A percentile compares a stretch with the other conserved stretches of the same genome.
Conservation (phyloP, 2,329 filamentous ascomycete species). For the Coniochaeta prunicola region DNA sequence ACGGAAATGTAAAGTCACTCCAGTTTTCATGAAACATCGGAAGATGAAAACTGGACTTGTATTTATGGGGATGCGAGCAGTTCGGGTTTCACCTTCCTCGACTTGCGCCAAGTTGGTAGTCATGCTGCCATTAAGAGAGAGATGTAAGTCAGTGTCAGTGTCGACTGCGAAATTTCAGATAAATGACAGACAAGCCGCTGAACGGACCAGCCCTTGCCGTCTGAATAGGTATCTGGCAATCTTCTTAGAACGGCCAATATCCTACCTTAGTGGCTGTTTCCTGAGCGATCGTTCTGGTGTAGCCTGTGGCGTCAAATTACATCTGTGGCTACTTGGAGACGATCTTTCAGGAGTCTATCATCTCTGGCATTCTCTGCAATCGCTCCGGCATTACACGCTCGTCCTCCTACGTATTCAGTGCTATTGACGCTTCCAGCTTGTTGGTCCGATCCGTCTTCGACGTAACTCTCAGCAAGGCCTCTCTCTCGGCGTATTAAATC, state of each 20-base stretch:
- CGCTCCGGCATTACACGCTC: conserved; percentile 8
- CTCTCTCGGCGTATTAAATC: not conserved
- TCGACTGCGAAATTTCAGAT: too few species aligned
- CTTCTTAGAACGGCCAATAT: too few species aligned
- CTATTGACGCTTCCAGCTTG: not conserved
- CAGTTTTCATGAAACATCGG: not conserved
- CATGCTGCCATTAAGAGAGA: not conserved
- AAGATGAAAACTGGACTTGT: not conserved
- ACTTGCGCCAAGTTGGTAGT: not conserved
- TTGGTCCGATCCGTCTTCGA: not conserved
- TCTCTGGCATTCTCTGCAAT: conserved; percentile 12
- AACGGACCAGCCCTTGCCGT: too few species aligned
- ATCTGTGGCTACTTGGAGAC: conserved; percentile 11
- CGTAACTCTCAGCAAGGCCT: not conserved
- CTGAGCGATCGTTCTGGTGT: conserved; percentile 5
- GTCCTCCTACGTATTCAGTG: conserved; percentile 1
- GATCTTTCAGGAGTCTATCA: conserved; percentile 13
- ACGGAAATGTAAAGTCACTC: not conserved
- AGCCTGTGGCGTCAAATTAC: conserved; percentile 18
- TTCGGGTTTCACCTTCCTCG: not conserved
- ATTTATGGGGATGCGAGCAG: not conserved
- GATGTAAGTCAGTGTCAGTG: too few species aligned
- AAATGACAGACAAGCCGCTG: too few species aligned
- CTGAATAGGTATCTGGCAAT: too few species aligned
- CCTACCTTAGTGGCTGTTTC: too few species aligned